Evolutionary conservation across 2,329 filamentous ascomycete species (phyloP), one percentile per base, ranked within the genome.

Genomic region (Tolypocladium nubicola): DNA sequence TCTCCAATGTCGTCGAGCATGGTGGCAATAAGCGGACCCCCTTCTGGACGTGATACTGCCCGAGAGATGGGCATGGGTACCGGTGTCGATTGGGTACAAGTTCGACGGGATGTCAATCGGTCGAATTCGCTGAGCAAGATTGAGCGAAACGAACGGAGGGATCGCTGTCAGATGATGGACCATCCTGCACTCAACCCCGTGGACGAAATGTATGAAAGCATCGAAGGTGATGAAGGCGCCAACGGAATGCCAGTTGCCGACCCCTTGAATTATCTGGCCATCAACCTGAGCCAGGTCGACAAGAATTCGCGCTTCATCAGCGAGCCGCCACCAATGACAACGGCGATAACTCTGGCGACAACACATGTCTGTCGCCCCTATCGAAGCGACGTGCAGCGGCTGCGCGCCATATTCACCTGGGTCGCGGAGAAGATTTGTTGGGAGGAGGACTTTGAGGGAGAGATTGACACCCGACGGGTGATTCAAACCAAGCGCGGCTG

Each of bases 381-480:
- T 70, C 83, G 92, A 59, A 97, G 90, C 71, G 93, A 97, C 65
- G 90, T 97, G 0, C 94, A 99, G 70, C 84, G 92, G 40, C 75
- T 99, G 33, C 84, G 95, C 30, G 93, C 94, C 19, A 97, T 99
- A 61, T 99, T 97, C 67, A 97, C 89, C 1, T 99, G 93, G 93
- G 90, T 96, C 6, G 84, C 90, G n/a, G 94, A 99, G 69, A 91
- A 93, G 64, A 86, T 99, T 57, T 83, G 83, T 38, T 99, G 94
- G 94, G 94, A 99, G 68, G 93, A 97, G 65, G 91, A 96, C 62
- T 91, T 90, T 61, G 90, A 96, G 63, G 88, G 87, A n/a, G 80
- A 87, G 10, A 74, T 94, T 55, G 91, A 99, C 69, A 87, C 91
- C 2, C 82, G 88, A 56, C 84, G 89, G 52, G 89, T 96, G 5